A percentile compares a stretch with the other conserved stretches of the same genome.
phyloP scores from a whole-genome alignment of 2,329 filamentous ascomycete genomes.

The Aphanoascus verrucosus region DNA sequence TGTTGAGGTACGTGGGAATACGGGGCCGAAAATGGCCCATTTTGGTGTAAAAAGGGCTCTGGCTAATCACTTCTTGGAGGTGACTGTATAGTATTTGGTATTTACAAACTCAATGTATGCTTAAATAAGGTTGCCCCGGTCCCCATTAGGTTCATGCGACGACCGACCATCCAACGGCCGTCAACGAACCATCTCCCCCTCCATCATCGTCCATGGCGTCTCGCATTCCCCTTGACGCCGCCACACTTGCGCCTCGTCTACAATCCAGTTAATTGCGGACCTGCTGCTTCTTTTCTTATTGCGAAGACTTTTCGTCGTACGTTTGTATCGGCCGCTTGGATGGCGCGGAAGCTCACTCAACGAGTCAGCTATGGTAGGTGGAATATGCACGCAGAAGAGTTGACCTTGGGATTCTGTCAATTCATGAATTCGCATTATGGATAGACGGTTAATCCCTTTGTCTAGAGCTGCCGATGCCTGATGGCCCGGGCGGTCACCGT shows the following conservation, averaged over 20 bases:
- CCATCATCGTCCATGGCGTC: slow-evolving; percentile 1
- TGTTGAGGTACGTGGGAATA: too few relatives aligned
- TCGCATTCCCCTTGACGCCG: background rate
- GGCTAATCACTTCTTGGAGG: too few relatives aligned
- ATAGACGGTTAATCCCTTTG: background rate
- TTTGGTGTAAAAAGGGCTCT: too few relatives aligned
- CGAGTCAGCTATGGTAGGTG: slow-evolving; percentile 58
- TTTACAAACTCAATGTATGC: background rate
- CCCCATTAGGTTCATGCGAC: background rate
- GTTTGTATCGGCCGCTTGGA: slow-evolving; percentile 22
- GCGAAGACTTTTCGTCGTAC: too few relatives aligned
- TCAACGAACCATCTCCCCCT: background rate
- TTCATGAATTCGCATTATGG: background rate
- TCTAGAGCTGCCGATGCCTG: slow-evolving; percentile 51
- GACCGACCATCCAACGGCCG: background rate
- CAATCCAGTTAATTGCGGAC: background rate
- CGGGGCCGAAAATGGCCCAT: too few relatives aligned
- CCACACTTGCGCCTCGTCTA: background rate
- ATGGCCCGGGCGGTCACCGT: slow-evolving; percentile 71
- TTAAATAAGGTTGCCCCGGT: slow-evolving; percentile 8
- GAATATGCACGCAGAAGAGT: background rate
- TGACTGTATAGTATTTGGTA: too few relatives aligned
- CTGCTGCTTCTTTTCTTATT: background rate
- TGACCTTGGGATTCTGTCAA: slow-evolving; percentile 8
- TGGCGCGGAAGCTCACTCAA: slow-evolving; percentile 59